Percentiles rank a stretch among this genome's conserved stretches.
These are phyloP conservation scores for Tetrapyrgos nigripes DNA, from an alignment of 1,284 basidiomycete species.

Conservation along the genomic window DNA sequence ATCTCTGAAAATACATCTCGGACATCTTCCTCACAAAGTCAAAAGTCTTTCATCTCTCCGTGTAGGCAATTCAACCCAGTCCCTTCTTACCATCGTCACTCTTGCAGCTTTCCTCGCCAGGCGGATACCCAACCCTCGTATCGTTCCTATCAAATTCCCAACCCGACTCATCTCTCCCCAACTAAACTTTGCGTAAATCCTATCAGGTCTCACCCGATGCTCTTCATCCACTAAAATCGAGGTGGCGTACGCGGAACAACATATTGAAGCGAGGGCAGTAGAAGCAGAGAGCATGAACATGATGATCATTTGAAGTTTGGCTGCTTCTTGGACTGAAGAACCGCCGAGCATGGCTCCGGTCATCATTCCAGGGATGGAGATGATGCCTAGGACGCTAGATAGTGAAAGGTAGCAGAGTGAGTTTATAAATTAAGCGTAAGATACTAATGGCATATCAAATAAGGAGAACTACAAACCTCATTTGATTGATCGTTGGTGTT, in stretches of 20 bases:
- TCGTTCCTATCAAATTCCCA: too few species aligned
- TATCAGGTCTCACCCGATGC: conserved; percentile 74
- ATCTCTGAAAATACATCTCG: too few species aligned
- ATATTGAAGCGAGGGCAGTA: conserved; percentile 72
- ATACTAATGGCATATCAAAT: not conserved
- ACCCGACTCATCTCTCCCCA: too few species aligned
- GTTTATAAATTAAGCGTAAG: conserved; percentile 1
- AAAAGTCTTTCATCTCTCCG: too few species aligned
- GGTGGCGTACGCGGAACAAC: conserved; percentile 66
- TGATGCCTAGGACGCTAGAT: conserved; percentile 78
- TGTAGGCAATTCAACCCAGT: too few species aligned
- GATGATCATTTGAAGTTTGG: conserved; percentile 87
- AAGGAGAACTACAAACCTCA: conserved; percentile 61
- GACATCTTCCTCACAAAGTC: too few species aligned
- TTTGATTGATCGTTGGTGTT: conserved; percentile 82
- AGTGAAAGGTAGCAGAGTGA: not conserved
- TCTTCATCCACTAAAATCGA: conserved; percentile 69
- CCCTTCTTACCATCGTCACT: too few species aligned
- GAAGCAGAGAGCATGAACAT: conserved; percentile 90
- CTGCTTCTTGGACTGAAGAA: conserved; percentile 83
- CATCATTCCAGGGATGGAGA: conserved; percentile 85
- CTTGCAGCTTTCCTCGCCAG: too few species aligned
- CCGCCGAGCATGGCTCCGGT: conserved; percentile 89
- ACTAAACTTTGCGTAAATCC: conserved; percentile 49
- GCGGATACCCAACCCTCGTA: too few species aligned